Percentiles rank a stretch among this genome's conserved stretches.
These are phyloP conservation scores for Zygosaccharomyces lentus DNA, from an alignment of 805 yeast species.

Conservation along the genomic window DNA sequence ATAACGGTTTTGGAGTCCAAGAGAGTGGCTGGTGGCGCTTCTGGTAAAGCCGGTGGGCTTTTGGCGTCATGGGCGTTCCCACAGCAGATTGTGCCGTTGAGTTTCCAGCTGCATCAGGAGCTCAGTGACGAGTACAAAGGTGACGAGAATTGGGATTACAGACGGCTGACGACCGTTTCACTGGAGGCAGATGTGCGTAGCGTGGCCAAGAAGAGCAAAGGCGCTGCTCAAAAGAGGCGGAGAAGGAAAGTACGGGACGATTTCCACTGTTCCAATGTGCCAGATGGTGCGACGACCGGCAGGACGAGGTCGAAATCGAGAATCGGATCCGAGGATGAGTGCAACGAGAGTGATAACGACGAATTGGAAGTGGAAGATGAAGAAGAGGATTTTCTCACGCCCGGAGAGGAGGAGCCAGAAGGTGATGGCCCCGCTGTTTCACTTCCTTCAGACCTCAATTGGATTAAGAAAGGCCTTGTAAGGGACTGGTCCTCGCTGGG, in stretches of 20 bases:
- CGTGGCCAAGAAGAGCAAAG: constrained; percentile 14
- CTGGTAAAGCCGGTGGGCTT: constrained; percentile 96
- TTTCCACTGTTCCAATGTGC: constrained; percentile 6
- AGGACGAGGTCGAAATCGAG: constrained; percentile 6
- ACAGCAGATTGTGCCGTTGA: constrained; percentile 82
- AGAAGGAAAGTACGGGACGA: constrained; percentile 3
- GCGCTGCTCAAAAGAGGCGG: constrained; percentile 7
- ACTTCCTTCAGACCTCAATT: constrained; percentile 64
- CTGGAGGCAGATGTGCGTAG: constrained; percentile 72
- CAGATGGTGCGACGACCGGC: constrained; percentile 3
- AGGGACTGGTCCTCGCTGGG: constrained; percentile 77
- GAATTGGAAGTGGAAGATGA: constrained; percentile 7
- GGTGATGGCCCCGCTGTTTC: constrained; percentile 7
- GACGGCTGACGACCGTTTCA: constrained; percentile 80
- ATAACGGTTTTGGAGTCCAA: constrained; percentile 84
- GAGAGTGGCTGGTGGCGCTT: constrained; percentile 94
- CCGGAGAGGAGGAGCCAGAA: constrained; percentile 7
- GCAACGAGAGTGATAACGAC: constrained; percentile 5
- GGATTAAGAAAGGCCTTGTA: constrained; percentile 67
- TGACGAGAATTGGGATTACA: constrained; percentile 87
- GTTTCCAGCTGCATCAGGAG: constrained; percentile 81
- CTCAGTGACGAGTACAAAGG: constrained; percentile 77
- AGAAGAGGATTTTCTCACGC: constrained; percentile 1
- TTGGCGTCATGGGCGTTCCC: constrained; percentile 97
- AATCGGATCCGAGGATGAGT: not conserved